Evolutionary conservation across 2,329 filamentous ascomycete genomes (phyloP).

Genomic region (Cryphonectria carpinicola): DNA sequence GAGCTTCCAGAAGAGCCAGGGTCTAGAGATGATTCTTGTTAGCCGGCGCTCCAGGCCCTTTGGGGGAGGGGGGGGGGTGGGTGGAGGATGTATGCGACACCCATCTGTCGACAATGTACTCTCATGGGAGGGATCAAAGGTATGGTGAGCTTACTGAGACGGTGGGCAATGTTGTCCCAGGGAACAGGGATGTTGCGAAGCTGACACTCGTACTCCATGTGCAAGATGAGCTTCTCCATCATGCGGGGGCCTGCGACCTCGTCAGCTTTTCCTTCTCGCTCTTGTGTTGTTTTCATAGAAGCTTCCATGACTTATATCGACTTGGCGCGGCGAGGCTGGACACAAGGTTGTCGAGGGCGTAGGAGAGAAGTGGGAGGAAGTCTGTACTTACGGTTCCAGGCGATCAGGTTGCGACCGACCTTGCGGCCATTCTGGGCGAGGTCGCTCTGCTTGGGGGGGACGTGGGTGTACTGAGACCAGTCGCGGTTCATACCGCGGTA

Average conservation of each 20-base stretch:
- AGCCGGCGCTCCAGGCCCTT: not conserved
- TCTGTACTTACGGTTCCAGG: constrained; percentile 47
- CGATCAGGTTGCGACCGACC: constrained; percentile 44
- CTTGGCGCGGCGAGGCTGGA: not conserved
- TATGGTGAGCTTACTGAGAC: constrained; percentile 34
- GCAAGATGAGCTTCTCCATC: constrained; percentile 49
- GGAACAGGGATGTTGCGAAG: constrained; percentile 41
- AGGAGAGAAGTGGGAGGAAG: not conserved
- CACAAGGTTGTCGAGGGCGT: not conserved
- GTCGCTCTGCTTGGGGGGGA: constrained; percentile 25
- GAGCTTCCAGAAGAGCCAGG: constrained; percentile 46
- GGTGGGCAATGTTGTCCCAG: constrained; percentile 46
- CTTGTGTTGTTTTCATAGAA: not conserved
- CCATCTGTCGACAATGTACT: not conserved
- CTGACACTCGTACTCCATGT: constrained; percentile 45
- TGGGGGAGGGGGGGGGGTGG: no score
- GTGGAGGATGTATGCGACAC: not conserved
- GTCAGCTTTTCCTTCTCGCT: not conserved
- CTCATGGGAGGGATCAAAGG: not conserved
- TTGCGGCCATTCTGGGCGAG: constrained; percentile 37
- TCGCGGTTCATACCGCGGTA: constrained; percentile 8
- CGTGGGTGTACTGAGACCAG: constrained; percentile 19
- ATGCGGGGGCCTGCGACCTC: constrained; percentile 46
- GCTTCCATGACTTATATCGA: not conserved
- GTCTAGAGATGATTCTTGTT: constrained; percentile 27